Evolutionary conservation across 2,329 filamentous ascomycete genomes (phyloP).

Genomic region (Paraconiothyrium brasiliense): DNA sequence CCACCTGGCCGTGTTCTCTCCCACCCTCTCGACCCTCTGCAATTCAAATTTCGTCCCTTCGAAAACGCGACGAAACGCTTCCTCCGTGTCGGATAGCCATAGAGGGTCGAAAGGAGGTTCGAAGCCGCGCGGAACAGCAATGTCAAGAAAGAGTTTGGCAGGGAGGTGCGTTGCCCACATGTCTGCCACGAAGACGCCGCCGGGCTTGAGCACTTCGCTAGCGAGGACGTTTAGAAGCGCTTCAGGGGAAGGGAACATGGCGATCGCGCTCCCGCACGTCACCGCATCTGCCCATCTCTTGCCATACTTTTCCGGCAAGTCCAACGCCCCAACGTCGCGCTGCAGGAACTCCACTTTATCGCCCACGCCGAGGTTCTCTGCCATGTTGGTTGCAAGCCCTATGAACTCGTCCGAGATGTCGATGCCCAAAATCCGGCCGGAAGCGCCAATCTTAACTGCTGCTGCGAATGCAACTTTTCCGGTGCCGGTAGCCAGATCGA

Average conservation of each 20-base stretch:
- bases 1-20: neutral
- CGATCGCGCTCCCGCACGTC: constrained; percentile 18
- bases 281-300: constrained; percentile 11
- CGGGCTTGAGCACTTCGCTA: constrained; percentile 10
- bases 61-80: neutral
- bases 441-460: constrained; percentile 1
- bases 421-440: constrained; percentile 14
- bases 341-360: constrained; percentile 8
- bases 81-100: constrained; percentile 13
- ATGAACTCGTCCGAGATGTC: constrained; percentile 15
- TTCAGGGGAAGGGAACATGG: constrained; percentile 2
- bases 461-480: constrained; percentile 17
- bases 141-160: constrained; percentile 15
- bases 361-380: neutral
- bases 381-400: neutral
- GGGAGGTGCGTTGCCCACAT: constrained; percentile 8
- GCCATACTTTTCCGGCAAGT: constrained; percentile 2
- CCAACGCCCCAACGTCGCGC: neutral
- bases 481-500: constrained; percentile 17
- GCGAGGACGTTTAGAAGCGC: constrained; percentile 1
- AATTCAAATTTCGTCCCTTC: constrained; percentile 3
- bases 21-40: neutral
- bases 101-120: neutral
- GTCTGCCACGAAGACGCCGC: constrained; percentile 17
- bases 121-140: constrained; percentile 15